Base-by-base conservation (phyloP, 2,329 filamentous ascomycete species). In the Albifimbria verrucaria region DNA sequence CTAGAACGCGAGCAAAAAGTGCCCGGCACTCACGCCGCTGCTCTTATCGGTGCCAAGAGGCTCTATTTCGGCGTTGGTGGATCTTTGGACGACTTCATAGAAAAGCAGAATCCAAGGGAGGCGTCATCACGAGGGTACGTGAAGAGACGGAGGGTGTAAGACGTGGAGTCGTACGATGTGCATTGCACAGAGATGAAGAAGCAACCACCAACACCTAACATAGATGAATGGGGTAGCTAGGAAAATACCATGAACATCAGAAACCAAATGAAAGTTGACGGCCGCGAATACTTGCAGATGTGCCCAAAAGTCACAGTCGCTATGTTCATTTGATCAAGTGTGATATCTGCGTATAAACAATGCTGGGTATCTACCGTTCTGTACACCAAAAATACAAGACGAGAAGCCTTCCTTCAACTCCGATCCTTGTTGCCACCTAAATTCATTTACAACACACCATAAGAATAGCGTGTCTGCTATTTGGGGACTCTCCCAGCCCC, bases 61-160 rank as follows among this genome's bases (percentile, higher is more conserved):
- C 78, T 92, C 11, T 94, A 94, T 69, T 94, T 94, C 70, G 90
- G 90, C 3, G 90, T 94, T 5, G 90, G 90, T 0, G 90, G 90
- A 0, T 92, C 89, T 20, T 79, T 94, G 21, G 87, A 91, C 66
- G 89, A 89, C 58, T 90, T 94, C 60, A 73, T 86, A 47, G 70
- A 76, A 49, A 75, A 72, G 78, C 83, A 42, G 72, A 72, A 51
- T 71, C 66, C 1, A 74, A 74, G 36, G 83, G 82, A 2, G 76
- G 72, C 11, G 57, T 60, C 3, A 77, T 87, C 32, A 68, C 74
- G 41, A 73, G 75, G 48, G 58, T 87, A 28, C 74, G 79, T 53
- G 82, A 86, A 62, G 83, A 87, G 64, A 73, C 75, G 0, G 79
- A 83, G 46, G 84, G 84, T 2, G 83, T 87, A 9, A 77, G 81